Percentiles rank a stretch among this genome's conserved stretches.
phyloP scores from a whole-genome alignment of 2,329 filamentous ascomycete species.

The Scolecobasidium constrictum region DNA sequence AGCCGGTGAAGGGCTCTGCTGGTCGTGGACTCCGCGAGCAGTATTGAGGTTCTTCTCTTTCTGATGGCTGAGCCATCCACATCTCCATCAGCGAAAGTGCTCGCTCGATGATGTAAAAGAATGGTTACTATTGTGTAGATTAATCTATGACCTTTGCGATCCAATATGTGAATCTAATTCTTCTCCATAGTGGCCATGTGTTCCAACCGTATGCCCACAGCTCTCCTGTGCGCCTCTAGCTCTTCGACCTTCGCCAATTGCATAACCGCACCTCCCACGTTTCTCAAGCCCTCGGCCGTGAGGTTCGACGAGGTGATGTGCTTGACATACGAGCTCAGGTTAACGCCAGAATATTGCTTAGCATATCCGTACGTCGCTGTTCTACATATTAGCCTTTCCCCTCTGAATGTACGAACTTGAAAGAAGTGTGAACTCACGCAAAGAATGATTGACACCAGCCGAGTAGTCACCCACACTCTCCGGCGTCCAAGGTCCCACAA shows the following conservation, averaged over 20 bases:
- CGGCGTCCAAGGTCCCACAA: conserved; percentile 91
- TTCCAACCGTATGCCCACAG: conserved; percentile 54
- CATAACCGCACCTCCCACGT: conserved; percentile 86
- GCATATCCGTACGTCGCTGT: conserved; percentile 93
- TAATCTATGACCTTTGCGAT: too few species aligned
- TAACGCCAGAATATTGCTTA: conserved; percentile 97
- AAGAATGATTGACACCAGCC: conserved; percentile 91
- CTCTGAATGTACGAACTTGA: neutral
- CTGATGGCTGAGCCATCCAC: too few species aligned
- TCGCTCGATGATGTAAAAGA: too few species aligned
- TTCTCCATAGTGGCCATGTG: conserved; percentile 18
- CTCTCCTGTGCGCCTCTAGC: conserved; percentile 79
- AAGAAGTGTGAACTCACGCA: conserved; percentile 70
- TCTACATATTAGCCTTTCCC: too few species aligned
- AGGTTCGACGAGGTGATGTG: conserved; percentile 94
- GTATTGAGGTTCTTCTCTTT: too few species aligned
- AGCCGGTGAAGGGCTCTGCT: too few species aligned
- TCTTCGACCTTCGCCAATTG: conserved; percentile 89
- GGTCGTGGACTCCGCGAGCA: too few species aligned
- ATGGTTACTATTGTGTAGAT: too few species aligned
- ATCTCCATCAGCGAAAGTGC: too few species aligned
- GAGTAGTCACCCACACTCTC: conserved; percentile 98
- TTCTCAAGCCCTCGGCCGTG: conserved; percentile 71
- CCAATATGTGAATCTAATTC: too few species aligned
- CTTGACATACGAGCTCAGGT: conserved; percentile 90